phyloP scores from a whole-genome alignment of 345 rosid genomes.

The Kandelia obovata region DNA sequence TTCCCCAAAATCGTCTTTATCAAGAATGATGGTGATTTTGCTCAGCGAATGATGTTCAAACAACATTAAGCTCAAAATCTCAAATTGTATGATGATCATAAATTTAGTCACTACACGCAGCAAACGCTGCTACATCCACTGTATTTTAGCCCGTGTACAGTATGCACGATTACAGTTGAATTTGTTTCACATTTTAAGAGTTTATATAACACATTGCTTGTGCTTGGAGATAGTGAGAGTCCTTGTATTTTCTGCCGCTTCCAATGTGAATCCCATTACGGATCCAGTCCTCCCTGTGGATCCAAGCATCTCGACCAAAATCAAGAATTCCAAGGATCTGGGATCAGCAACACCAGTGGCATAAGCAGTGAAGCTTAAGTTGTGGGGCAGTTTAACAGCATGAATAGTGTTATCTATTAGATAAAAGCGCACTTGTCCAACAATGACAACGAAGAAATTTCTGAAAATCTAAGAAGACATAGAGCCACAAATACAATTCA shows the following conservation, averaged over 20 bases:
- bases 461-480: not conserved
- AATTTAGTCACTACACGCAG: too few relatives aligned
- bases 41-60: too few relatives aligned
- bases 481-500: not conserved
- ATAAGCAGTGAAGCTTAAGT: not conserved
- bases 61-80: too few relatives aligned
- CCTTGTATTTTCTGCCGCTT: conserved; percentile 80
- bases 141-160: too few relatives aligned
- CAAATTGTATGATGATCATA: too few relatives aligned
- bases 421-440: not conserved
- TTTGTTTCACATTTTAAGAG: conserved; percentile 12
- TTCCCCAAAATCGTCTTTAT: too few relatives aligned
- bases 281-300: conserved; percentile 82
- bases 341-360: not conserved
- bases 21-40: too few relatives aligned
- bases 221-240: conserved; percentile 79
- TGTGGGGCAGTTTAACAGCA: not conserved
- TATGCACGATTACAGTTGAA: too few relatives aligned
- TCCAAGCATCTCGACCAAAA: conserved; percentile 88
- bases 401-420: not conserved
- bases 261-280: conserved; percentile 70
- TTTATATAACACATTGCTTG: conserved; percentile 80
- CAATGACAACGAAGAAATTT: not conserved
- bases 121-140: too few relatives aligned
- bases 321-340: conserved; percentile 82